Evolutionary conservation across 768 basidiomycete species (phyloP).

Genomic region (Lyophyllum shimeji): DNA sequence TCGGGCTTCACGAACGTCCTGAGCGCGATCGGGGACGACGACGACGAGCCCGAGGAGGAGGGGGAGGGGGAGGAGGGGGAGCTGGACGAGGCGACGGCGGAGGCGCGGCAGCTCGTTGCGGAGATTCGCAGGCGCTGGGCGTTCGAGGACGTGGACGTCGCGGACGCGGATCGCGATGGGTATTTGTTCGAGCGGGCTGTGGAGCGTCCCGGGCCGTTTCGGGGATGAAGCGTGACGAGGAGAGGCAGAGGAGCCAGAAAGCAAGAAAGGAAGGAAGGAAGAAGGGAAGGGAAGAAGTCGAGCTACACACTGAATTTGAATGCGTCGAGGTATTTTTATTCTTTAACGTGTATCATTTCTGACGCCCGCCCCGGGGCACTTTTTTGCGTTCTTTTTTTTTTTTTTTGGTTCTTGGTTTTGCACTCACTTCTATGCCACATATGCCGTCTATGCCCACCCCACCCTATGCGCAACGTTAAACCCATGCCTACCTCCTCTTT

Average conservation of each 20-base stretch:
- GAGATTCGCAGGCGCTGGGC: slow-evolving; percentile 8
- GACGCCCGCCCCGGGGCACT: neutral
- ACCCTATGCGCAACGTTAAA: neutral
- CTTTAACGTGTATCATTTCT: neutral
- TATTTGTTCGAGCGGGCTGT: slow-evolving; percentile 11
- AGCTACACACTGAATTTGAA: too few relatives aligned
- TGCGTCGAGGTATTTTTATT: slow-evolving; percentile 1
- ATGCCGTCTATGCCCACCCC: neutral
- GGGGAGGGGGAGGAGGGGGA: slow-evolving; percentile 14
- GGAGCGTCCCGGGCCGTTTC: too few relatives aligned
- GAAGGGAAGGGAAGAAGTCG: slow-evolving; percentile 6
- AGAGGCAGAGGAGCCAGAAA: too few relatives aligned
- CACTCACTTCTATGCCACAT: neutral
- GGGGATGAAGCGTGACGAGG: too few relatives aligned
- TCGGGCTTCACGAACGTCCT: slow-evolving; percentile 15
- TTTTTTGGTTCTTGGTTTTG: too few relatives aligned
- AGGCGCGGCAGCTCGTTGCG: slow-evolving; percentile 13
- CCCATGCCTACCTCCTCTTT: neutral
- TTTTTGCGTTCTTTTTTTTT: neutral
- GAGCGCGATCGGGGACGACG: slow-evolving; percentile 7
- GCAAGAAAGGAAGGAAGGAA: too few relatives aligned
- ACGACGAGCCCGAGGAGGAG: neutral
- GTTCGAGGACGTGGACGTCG: slow-evolving; percentile 11
- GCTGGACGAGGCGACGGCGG: slow-evolving; percentile 16
- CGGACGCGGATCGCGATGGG: neutral